These are phyloP conservation scores for Pichia cephalocereana DNA, from an alignment of 805 yeast genomes.

Conservation along the genomic window DNA sequence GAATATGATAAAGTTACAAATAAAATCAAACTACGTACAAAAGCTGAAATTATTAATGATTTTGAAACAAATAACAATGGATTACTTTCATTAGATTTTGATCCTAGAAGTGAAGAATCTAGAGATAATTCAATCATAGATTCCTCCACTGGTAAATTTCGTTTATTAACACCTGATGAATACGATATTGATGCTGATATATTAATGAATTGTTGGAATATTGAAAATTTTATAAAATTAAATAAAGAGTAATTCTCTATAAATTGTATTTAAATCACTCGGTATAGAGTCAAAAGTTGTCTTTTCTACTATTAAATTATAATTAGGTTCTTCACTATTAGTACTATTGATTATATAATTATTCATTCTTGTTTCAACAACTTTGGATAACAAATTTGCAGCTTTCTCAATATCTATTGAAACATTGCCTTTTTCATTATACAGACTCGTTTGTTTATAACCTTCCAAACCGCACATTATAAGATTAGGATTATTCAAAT, in stretches of 20 bases:
- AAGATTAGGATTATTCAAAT: constrained; percentile 49
- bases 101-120: background rate
- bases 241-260: background rate
- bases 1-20: background rate
- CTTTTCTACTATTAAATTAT: background rate
- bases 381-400: constrained; percentile 29
- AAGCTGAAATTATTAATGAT: background rate
- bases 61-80: constrained; percentile 1
- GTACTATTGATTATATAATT: constrained; percentile 2
- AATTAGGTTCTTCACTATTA: background rate
- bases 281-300: background rate
- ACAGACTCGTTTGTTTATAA: constrained; percentile 46
- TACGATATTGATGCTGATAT: background rate
- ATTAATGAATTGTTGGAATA: constrained; percentile 1
- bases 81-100: constrained; percentile 3
- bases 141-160: background rate
- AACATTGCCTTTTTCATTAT: constrained; percentile 18
- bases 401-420: constrained; percentile 27
- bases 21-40: background rate
- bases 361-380: constrained; percentile 26
- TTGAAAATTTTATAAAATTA: constrained; percentile 1
- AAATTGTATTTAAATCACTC: background rate
- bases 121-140: background rate
- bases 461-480: constrained; percentile 81
- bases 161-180: background rate